Percentiles rank a stretch among this genome's conserved stretches.
These are phyloP conservation scores for Rhizophlyctis rosea DNA, from an alignment of 192 early-diverging fungal species.

Conservation along the genomic window DNA sequence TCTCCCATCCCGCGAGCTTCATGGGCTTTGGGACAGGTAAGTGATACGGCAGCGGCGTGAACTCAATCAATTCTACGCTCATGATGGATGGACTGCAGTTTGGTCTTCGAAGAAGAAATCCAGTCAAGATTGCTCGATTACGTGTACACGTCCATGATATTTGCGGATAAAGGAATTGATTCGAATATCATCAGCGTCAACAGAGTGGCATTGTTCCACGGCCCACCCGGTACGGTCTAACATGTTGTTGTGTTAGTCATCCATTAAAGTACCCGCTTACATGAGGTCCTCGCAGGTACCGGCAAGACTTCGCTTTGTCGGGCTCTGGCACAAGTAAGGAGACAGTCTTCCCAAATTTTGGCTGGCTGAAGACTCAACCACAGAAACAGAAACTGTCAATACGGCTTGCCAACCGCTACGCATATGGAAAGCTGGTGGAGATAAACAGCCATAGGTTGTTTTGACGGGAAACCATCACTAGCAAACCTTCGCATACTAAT, in stretches of 20 bases:
- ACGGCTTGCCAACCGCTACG: constrained; percentile 51
- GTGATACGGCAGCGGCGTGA: neutral
- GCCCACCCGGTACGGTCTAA: constrained; percentile 52
- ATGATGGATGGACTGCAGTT: constrained; percentile 18
- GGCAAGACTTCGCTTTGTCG: constrained; percentile 67
- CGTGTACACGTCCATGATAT: constrained; percentile 58
- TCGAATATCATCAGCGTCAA: constrained; percentile 56
- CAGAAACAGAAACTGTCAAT: constrained; percentile 55
- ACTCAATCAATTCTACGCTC: neutral
- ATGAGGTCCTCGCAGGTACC: constrained; percentile 30
- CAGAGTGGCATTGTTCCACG: constrained; percentile 63
- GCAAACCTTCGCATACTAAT: neutral
- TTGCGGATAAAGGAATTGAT: constrained; percentile 56
- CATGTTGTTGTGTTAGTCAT: neutral
- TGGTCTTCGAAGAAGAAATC: constrained; percentile 59
- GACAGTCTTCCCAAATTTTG: too few species aligned
- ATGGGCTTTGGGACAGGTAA: constrained; percentile 55
- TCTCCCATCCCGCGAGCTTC: constrained; percentile 42
- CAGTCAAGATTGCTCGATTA: constrained; percentile 55
- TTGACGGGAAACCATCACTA: neutral
- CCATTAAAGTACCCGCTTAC: too few species aligned
- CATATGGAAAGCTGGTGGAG: constrained; percentile 58
- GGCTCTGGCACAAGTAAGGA: constrained; percentile 54
- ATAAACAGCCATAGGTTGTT: constrained; percentile 60
- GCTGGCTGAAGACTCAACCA: too few species aligned